phyloP scores from a whole-genome alignment of 805 yeast genomes.

The Sugiyamaella qingdaonensis region DNA sequence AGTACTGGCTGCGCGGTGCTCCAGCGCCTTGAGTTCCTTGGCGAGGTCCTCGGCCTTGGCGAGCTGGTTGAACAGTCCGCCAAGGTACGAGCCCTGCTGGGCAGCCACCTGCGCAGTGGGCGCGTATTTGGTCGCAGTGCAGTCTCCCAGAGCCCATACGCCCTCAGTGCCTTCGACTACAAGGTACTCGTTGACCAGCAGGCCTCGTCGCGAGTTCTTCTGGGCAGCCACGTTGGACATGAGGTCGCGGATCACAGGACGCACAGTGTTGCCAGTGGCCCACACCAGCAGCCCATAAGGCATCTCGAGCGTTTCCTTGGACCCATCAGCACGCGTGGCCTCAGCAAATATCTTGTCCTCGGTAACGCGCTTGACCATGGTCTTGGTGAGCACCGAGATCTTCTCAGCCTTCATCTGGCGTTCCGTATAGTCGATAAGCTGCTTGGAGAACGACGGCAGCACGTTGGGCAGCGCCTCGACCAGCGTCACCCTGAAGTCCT shows the following conservation, averaged over 20 bases:
- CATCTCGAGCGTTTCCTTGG: constrained; percentile 54
- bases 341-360: constrained; percentile 65
- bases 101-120: constrained; percentile 98
- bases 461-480: constrained; percentile 92
- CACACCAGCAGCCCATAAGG: constrained; percentile 93
- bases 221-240: constrained; percentile 63
- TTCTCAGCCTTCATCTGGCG: constrained; percentile 63
- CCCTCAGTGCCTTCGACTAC: constrained; percentile 79
- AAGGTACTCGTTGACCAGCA: constrained; percentile 76
- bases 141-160: constrained; percentile 90
- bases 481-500: constrained; percentile 76
- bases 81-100: constrained; percentile 86
- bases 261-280: constrained; percentile 96
- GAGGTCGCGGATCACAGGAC: constrained; percentile 66
- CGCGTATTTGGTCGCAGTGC: constrained; percentile 82
- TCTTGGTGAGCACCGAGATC: constrained; percentile 72
- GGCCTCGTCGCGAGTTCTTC: constrained; percentile 84
- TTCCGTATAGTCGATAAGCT: constrained; percentile 62
- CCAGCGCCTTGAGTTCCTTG: constrained; percentile 37
- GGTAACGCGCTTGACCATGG: constrained; percentile 85
- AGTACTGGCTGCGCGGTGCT: constrained; percentile 32
- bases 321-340: constrained; percentile 63
- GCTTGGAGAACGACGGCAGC: constrained; percentile 47
- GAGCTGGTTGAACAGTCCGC: constrained; percentile 58
- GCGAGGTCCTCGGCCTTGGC: constrained; percentile 35